Conservation (phyloP, 2,329 filamentous ascomycete species). For the Tolypocladium tropicale region DNA sequence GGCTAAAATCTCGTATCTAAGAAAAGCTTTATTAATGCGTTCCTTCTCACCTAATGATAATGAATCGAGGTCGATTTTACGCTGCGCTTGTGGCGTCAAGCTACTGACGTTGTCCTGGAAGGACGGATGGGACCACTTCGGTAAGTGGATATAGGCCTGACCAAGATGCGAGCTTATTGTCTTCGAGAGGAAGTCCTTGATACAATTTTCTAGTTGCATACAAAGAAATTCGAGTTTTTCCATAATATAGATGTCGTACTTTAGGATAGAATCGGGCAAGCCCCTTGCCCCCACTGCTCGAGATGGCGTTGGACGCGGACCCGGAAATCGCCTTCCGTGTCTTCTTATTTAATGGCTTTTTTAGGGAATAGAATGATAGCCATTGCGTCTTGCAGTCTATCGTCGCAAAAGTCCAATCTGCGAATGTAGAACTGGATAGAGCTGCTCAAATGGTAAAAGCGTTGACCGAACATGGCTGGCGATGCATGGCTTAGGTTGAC, state of each 20-base stretch:
- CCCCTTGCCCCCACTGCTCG: not conserved
- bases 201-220: not conserved
- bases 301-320: not conserved
- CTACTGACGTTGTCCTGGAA: not conserved
- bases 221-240: not conserved
- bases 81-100: not conserved
- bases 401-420: not conserved
- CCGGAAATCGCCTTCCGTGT: not conserved
- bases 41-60: not conserved
- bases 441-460: not conserved
- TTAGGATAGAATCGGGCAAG: not conserved
- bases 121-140: not conserved
- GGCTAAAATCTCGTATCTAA: not conserved
- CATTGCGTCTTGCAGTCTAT: not conserved
- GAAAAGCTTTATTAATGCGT: not conserved
- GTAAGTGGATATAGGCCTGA: not conserved
- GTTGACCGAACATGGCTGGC: not conserved
- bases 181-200: not conserved
- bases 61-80: not conserved
- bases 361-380: not conserved
- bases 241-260: not conserved
- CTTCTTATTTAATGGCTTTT: not conserved
- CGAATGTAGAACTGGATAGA: not conserved
- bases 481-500: not conserved
- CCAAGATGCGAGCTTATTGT: not conserved